A percentile compares a stretch with the other conserved stretches of the same genome.
These are phyloP conservation scores for Daldinia caldariorum DNA, from an alignment of 495 filamentous ascomycete genomes.

Conservation along the genomic window DNA sequence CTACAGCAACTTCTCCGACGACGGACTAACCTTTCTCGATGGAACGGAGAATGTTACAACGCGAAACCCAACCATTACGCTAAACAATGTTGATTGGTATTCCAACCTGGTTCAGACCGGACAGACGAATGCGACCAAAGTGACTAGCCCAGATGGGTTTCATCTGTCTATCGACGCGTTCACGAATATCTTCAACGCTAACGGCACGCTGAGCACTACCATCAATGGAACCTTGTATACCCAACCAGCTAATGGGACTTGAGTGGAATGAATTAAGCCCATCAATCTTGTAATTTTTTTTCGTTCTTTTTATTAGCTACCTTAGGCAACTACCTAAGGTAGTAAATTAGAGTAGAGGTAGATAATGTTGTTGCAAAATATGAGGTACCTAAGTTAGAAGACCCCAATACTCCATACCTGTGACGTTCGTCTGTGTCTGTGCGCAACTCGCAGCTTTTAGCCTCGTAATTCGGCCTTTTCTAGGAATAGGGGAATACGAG, in stretches of 20 bases:
- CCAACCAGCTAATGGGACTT: neutral
- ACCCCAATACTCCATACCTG: neutral
- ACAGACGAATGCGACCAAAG: neutral
- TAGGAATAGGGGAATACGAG: no score
- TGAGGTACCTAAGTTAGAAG: no score
- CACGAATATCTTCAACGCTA: neutral
- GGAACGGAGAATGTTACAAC: neutral
- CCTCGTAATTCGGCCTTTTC: neutral
- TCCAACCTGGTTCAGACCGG: neutral
- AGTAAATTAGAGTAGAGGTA: no score
- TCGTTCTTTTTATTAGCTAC: no score
- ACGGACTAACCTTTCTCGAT: neutral
- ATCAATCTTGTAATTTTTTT: neutral
- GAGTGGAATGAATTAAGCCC: neutral
- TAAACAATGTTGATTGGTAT: neutral
- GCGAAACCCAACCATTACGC: neutral
- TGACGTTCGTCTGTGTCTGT: conserved; percentile 17
- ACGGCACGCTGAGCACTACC: neutral
- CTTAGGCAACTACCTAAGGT: no score
- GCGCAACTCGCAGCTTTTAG: conserved; percentile 39
- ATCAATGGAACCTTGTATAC: neutral
- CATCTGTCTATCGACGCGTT: neutral
- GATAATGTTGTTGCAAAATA: no score
- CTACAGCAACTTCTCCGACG: neutral
- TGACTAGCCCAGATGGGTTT: neutral